phyloP scores from a whole-genome alignment of 768 basidiomycete genomes.

The Leucosporidium yakuticum region DNA sequence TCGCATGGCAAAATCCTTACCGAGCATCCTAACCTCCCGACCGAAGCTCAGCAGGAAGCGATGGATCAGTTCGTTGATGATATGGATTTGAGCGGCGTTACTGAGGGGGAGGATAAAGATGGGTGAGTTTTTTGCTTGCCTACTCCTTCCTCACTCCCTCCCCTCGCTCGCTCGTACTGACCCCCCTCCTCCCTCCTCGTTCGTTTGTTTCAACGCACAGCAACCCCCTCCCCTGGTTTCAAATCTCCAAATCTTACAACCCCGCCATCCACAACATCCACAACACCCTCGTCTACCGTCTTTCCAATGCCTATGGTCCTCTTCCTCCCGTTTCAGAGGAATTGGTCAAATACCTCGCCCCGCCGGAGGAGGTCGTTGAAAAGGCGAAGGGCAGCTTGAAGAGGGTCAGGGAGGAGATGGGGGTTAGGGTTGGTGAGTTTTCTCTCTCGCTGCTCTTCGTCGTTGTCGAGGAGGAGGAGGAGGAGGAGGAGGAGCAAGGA shows the following conservation, averaged over 20 bases:
- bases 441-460: not conserved
- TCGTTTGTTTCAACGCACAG: conserved; percentile 48
- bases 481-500: fast-evolving
- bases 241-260: conserved; percentile 69
- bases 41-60: conserved; percentile 63
- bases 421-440: conserved; percentile 65
- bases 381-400: conserved; percentile 55
- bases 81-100: conserved; percentile 79
- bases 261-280: conserved; percentile 85
- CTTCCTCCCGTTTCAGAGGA: conserved; percentile 81
- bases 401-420: conserved; percentile 61
- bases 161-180: not conserved
- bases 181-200: not conserved
- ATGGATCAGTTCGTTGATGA: conserved; percentile 85
- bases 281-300: conserved; percentile 78
- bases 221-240: conserved; percentile 65
- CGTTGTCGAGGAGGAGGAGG: conserved; percentile 12
- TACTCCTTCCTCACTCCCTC: not conserved
- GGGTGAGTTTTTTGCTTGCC: conserved; percentile 50
- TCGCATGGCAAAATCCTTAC: conserved; percentile 67
- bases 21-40: conserved; percentile 77
- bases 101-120: conserved; percentile 48
- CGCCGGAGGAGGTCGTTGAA: conserved; percentile 64
- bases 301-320: conserved; percentile 62
- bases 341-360: conserved; percentile 72